Evolutionary conservation across 768 basidiomycete species (phyloP).

Genomic region (Gymnopilus dilepis): DNA sequence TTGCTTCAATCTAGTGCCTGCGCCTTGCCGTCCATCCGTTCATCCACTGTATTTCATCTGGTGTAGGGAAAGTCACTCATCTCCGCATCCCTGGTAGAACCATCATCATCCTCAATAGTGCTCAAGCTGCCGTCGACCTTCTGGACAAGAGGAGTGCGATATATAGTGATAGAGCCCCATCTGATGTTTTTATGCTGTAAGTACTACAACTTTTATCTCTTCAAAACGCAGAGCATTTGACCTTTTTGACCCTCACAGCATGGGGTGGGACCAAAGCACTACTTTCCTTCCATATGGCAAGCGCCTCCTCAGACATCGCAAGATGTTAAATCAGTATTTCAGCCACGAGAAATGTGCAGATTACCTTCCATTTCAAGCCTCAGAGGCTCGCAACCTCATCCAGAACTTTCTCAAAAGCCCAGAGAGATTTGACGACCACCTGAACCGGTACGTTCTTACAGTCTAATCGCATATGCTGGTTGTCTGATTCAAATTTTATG

Average conservation of each 20-base stretch:
- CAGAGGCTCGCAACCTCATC: conserved; percentile 49
- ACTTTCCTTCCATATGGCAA: conserved; percentile 53
- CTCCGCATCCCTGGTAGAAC: conserved; percentile 60
- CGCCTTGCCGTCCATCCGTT: too few species aligned
- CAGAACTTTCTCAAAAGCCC: conserved; percentile 37
- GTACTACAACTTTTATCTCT: conserved; percentile 19
- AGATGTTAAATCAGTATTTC: conserved; percentile 49
- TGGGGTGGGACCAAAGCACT: conserved; percentile 55
- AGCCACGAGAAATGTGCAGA: conserved; percentile 42
- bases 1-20: too few species aligned
- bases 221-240: background rate
- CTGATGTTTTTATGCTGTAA: conserved; percentile 3
- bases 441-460: background rate
- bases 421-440: background rate
- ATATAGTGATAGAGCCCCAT: conserved; percentile 61
- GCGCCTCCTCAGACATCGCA: conserved; percentile 50
- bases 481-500: too few species aligned
- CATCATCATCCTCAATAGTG: conserved; percentile 55
- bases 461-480: background rate
- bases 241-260: conserved; percentile 32
- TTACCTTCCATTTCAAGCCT: conserved; percentile 43
- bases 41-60: background rate
- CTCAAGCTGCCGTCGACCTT: conserved; percentile 52
- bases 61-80: conserved; percentile 43
- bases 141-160: conserved; percentile 64